Evolutionary conservation across 2,329 filamentous ascomycete genomes (phyloP).

Genomic region (Xylaria sp.): DNA sequence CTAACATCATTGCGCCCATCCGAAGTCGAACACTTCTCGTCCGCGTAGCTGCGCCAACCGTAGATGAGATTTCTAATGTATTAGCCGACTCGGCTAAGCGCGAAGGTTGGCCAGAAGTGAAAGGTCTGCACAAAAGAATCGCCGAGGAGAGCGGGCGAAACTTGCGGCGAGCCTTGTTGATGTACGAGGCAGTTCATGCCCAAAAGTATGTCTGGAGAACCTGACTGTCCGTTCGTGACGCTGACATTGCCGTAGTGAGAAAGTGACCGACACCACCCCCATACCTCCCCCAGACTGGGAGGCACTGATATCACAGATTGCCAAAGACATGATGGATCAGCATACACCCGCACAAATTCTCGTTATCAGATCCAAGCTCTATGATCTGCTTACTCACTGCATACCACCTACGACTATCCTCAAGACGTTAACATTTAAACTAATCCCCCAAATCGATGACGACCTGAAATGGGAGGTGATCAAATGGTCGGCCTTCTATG

Average conservation of each 20-base stretch:
- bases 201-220: constrained; percentile 77
- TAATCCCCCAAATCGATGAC: constrained; percentile 88
- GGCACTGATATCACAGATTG: constrained; percentile 86
- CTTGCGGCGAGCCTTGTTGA: constrained; percentile 86
- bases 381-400: constrained; percentile 95
- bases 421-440: constrained; percentile 93
- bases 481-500: constrained; percentile 96
- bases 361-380: constrained; percentile 91
- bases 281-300: constrained; percentile 99
- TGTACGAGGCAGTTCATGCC: constrained; percentile 97
- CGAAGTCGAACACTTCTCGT: constrained; percentile 91
- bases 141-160: constrained; percentile 92
- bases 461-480: constrained; percentile 91
- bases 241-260: constrained; percentile 73
- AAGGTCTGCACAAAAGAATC: constrained; percentile 83
- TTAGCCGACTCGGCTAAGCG: constrained; percentile 77
- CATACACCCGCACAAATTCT: constrained; percentile 90
- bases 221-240: constrained; percentile 17
- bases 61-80: constrained; percentile 84
- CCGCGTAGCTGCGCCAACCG: constrained; percentile 87
- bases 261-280: constrained; percentile 84
- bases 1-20: constrained; percentile 99
- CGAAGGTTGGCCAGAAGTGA: constrained; percentile 83
- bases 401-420: constrained; percentile 95
- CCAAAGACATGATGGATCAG: constrained; percentile 93